These are phyloP conservation scores for Ceratobasidium sp. DNA, from an alignment of 1,284 basidiomycete species.

Conservation along the genomic window DNA sequence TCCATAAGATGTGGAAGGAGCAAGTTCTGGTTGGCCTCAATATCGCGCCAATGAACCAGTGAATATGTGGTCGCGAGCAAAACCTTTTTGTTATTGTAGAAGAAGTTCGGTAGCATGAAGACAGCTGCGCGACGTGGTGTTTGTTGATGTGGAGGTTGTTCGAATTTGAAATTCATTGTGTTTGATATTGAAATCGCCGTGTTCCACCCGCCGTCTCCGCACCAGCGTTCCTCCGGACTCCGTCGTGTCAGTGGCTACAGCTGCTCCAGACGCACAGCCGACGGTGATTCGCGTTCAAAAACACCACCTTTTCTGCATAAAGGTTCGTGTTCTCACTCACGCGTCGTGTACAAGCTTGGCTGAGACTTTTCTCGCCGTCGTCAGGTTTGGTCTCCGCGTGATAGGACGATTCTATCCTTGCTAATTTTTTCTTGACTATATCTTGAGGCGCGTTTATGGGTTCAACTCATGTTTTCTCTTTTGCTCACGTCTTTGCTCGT, in stretches of 20 bases:
- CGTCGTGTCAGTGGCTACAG: background rate
- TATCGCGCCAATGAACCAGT: background rate
- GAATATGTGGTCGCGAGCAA: background rate
- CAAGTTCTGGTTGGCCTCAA: background rate
- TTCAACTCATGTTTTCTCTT: background rate
- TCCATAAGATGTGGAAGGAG: constrained; percentile 37
- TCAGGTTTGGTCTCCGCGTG: constrained; percentile 25
- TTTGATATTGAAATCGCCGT: constrained; percentile 29
- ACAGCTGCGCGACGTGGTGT: background rate
- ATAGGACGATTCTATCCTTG: constrained; percentile 22
- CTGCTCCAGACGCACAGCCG: background rate
- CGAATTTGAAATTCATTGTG: constrained; percentile 37
- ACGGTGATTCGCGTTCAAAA: background rate
- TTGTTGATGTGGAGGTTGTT: constrained; percentile 9
- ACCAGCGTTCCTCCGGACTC: constrained; percentile 29
- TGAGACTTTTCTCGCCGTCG: constrained; percentile 25
- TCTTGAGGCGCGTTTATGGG: constrained; percentile 9
- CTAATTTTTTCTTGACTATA: constrained; percentile 31
- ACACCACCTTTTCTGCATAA: background rate
- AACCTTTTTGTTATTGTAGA: background rate
- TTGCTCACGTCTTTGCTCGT: background rate
- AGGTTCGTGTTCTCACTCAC: background rate
- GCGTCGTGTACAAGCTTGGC: background rate
- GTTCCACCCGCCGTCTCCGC: constrained; percentile 9
- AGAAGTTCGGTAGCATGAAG: background rate